phyloP scores from a whole-genome alignment of 257 asterid genomes.

The Solanum boliviense region DNA sequence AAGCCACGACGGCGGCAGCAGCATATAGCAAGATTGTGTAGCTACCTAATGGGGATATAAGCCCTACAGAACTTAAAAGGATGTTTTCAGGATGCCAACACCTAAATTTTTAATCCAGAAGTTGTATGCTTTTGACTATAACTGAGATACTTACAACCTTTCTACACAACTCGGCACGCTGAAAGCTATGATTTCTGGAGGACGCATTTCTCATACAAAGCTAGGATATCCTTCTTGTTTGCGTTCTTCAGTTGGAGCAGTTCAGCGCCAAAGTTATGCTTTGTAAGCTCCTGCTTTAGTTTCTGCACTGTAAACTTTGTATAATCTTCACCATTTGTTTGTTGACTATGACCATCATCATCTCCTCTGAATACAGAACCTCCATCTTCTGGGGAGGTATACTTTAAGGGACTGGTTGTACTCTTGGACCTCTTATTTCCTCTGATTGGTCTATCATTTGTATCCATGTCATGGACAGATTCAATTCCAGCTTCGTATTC shows the following conservation, averaged over 20 bases:
- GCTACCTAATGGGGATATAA: background rate
- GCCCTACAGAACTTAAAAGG: background rate
- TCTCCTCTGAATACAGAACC: slow-evolving; percentile 76
- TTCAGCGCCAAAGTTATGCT: slow-evolving; percentile 60
- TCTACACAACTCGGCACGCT: background rate
- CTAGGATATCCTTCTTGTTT: slow-evolving; percentile 52
- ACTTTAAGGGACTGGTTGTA: slow-evolving; percentile 54
- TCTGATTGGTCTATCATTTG: slow-evolving; percentile 30
- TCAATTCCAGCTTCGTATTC: slow-evolving; percentile 70
- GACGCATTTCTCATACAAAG: slow-evolving; percentile 61
- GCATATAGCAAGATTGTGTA: background rate
- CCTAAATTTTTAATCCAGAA: background rate
- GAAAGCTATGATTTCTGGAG: slow-evolving; percentile 32
- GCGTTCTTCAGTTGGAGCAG: slow-evolving; percentile 58
- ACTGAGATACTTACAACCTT: background rate
- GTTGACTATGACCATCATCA: slow-evolving; percentile 54
- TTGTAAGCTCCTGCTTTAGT: slow-evolving; percentile 70
- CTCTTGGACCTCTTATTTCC: slow-evolving; percentile 74
- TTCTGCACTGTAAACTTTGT: slow-evolving; percentile 49
- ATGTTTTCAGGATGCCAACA: background rate
- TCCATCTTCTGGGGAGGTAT: slow-evolving; percentile 67
- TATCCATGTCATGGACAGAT: slow-evolving; percentile 55
- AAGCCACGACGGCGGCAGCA: background rate
- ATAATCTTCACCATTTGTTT: slow-evolving; percentile 46
- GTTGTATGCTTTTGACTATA: background rate